Percentiles rank a stretch among this genome's conserved stretches.
These are phyloP conservation scores for Gloeopeniophorella convolvens DNA, from an alignment of 768 basidiomycete species.

Conservation along the genomic window DNA sequence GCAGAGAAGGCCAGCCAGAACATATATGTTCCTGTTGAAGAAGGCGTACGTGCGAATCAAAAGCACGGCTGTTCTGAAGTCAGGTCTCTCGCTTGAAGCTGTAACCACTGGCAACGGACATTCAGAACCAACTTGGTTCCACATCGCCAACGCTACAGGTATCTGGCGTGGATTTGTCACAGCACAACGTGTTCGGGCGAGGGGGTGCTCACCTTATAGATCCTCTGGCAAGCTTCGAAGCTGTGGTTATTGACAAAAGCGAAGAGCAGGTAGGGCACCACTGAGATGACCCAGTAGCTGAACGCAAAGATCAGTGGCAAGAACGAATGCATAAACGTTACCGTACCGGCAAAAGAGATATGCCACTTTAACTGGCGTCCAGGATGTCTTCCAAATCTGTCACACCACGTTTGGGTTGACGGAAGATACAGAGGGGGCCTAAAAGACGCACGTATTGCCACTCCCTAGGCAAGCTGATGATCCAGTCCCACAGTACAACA, in stretches of 20 bases:
- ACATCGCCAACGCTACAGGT: conserved; percentile 76
- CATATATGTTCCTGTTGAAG: conserved; percentile 69
- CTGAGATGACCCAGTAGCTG: conserved; percentile 79
- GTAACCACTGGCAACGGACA: conserved; percentile 34
- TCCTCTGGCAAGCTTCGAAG: conserved; percentile 54
- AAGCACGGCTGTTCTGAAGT: conserved; percentile 49
- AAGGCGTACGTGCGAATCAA: conserved; percentile 83
- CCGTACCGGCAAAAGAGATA: conserved; percentile 79
- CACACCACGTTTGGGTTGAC: too few species aligned
- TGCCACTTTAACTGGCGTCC: conserved; percentile 79
- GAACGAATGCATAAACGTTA: neutral
- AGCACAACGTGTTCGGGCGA: neutral
- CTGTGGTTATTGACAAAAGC: conserved; percentile 69
- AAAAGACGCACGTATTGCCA: conserved; percentile 59
- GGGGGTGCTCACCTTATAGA: conserved; percentile 50
- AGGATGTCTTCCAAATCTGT: conserved; percentile 76
- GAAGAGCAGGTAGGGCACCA: conserved; percentile 73
- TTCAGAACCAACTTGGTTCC: conserved; percentile 83
- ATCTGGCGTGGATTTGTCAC: conserved; percentile 37
- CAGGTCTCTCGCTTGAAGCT: neutral
- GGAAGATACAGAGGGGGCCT: too few species aligned
- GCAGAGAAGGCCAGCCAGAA: conserved; percentile 56
- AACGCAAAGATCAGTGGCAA: neutral
- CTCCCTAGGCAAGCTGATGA: conserved; percentile 70
- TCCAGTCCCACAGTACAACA: conserved; percentile 82